Base-by-base conservation (phyloP, 2,329 filamentous ascomycete species). In the Fusarium subtropicale region DNA sequence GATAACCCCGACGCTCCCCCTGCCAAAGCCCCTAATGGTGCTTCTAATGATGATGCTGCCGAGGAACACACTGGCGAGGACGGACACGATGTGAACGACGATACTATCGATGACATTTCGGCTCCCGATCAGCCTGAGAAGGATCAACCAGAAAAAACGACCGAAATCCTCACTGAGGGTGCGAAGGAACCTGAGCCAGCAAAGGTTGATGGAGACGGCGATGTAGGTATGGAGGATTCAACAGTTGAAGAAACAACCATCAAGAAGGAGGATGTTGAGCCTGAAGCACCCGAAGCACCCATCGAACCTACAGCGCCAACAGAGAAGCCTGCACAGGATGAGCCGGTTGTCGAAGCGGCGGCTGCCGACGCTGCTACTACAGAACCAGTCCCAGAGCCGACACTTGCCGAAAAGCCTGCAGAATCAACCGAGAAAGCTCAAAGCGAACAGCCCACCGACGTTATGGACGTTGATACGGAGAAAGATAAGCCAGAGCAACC, bases 171-270 rank as follows among this genome's bases (percentile, higher is more conserved):
- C 3, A 65, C 67, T 3, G 50, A 71, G 8, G 33, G 48, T 24
- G 28, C 61, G 44, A 73, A 71, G 44, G 61, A 68, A 26, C 22
- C 66, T 10, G 62, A 74, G 22, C 50, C 48, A 71, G 69, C 47
- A 7, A 79, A 79, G 34, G 75, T 81, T 7, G 85, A 87, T 31
- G 76, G 75, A 3, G 84, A 86, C 59, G 84, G 84, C 15, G 84
- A 87, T 70, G 79, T 87, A 9, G 83, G 84, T 12, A 87, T 87
- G 84, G 78, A 77, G 4, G 83, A 80, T 4, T 75, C 77, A 1
- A 65, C 77, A 2, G 58, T 71, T 24, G 61, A 62, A 9, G 75
- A 76, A 31, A 68, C 67, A 5, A 65, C 71, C 6, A 73, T 74
- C 15, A 75, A 76, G 44, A 73, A 68, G 45, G 72, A 72, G 26